These are phyloP conservation scores for Rhododendron ovatum DNA, from an alignment of 148 eudicot species.

Conservation along the genomic window DNA sequence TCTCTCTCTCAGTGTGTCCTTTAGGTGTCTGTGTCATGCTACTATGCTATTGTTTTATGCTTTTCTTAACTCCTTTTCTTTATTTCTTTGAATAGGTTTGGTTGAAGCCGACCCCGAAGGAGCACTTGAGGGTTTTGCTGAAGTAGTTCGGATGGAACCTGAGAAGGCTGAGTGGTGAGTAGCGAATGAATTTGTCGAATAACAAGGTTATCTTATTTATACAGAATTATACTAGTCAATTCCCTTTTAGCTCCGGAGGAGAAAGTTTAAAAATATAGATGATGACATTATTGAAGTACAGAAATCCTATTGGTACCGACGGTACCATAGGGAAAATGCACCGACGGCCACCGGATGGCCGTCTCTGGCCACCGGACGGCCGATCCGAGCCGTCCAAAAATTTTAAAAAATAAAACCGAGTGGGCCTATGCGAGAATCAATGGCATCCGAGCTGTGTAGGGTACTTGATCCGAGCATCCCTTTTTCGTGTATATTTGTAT, in stretches of 20 bases:
- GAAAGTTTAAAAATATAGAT: neutral
- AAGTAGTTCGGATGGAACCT: constrained; percentile 82
- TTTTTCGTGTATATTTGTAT: too few species aligned
- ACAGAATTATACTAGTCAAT: neutral
- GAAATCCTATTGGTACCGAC: too few species aligned
- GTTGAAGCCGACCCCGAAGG: constrained; percentile 92
- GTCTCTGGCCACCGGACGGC: too few species aligned
- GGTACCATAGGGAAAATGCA: too few species aligned
- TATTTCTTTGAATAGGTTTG: constrained; percentile 48
- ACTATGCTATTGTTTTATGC: neutral
- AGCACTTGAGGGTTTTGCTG: constrained; percentile 86
- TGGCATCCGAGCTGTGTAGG: too few species aligned
- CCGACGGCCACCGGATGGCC: too few species aligned
- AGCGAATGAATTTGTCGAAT: neutral
- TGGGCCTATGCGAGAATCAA: too few species aligned
- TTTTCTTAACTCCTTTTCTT: neutral
- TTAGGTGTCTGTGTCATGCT: neutral
- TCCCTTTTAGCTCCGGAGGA: neutral
- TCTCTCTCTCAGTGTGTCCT: neutral
- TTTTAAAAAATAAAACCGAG: too few species aligned
- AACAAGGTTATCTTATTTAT: neutral
- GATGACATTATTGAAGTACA: too few species aligned
- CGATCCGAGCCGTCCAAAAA: too few species aligned
- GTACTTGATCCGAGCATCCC: too few species aligned
- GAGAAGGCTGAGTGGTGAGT: constrained; percentile 84